A percentile compares a stretch with the other conserved stretches of the same genome.
Conservation (phyloP, 176 grass and related monocot species). For the Triticum dicoccoides region DNA sequence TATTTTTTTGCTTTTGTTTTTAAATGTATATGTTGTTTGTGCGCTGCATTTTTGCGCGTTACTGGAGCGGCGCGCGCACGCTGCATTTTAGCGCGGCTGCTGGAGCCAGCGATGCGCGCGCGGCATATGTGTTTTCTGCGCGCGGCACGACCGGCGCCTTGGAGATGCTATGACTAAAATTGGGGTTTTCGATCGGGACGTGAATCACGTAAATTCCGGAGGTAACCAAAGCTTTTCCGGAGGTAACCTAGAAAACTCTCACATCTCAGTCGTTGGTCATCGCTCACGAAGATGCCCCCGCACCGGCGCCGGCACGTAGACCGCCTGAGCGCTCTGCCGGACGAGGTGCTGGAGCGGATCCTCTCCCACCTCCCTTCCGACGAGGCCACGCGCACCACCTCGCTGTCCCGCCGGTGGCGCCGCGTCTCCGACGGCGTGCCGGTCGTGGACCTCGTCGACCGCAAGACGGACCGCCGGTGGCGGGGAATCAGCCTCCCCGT, state of each 20-base stretch:
- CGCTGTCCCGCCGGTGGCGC: neutral
- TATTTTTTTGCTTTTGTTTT: too few relatives aligned
- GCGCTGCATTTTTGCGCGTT: too few relatives aligned
- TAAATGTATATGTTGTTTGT: too few relatives aligned
- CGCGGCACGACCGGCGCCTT: too few relatives aligned
- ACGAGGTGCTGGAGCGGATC: neutral
- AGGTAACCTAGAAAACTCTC: too few relatives aligned
- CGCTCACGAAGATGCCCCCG: neutral
- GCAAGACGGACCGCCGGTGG: neutral
- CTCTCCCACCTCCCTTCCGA: neutral
- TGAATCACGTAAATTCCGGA: neutral
- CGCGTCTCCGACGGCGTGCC: neutral
- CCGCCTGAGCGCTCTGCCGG: neutral
- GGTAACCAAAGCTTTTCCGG: too few relatives aligned
- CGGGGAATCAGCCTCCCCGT: neutral
- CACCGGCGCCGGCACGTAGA: neutral
- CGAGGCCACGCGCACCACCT: conserved; percentile 5
- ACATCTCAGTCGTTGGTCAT: neutral
- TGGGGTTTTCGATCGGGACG: too few relatives aligned
- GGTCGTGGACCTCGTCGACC: neutral
- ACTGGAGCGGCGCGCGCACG: too few relatives aligned
- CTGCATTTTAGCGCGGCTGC: too few relatives aligned
- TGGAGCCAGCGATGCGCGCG: too few relatives aligned
- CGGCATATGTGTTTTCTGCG: too few relatives aligned
- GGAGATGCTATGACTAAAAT: too few relatives aligned